Conservation (phyloP, 805 yeast genomes). For the Candida boleticola region DNA sequence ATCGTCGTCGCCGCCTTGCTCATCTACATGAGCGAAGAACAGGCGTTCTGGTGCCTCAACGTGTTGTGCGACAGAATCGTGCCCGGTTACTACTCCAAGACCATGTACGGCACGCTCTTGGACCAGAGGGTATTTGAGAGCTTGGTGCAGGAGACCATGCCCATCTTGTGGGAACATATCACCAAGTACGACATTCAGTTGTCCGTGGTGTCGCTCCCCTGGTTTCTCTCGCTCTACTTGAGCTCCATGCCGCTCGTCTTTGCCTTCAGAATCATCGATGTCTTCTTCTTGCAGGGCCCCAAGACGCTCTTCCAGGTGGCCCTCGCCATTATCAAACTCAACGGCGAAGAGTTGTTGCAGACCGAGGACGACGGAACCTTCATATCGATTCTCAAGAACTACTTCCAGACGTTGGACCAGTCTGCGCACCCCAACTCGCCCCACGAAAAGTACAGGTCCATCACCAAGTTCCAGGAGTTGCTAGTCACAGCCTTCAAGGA, state of each 20-base stretch:
- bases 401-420: constrained; percentile 73
- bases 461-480: constrained; percentile 85
- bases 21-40: constrained; percentile 91
- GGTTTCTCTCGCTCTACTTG: constrained; percentile 89
- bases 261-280: constrained; percentile 89
- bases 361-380: constrained; percentile 92
- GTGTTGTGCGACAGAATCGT: constrained; percentile 78
- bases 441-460: constrained; percentile 59
- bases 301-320: constrained; percentile 90
- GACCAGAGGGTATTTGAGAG: constrained; percentile 94
- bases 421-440: constrained; percentile 73
- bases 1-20: constrained; percentile 79
- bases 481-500: constrained; percentile 92
- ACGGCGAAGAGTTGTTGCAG: constrained; percentile 77
- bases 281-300: constrained; percentile 87
- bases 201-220: constrained; percentile 89
- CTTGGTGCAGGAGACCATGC: constrained; percentile 86
- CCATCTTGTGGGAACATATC: constrained; percentile 82
- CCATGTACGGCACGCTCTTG: constrained; percentile 94
- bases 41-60: constrained; percentile 91
- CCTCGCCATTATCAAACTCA: constrained; percentile 81
- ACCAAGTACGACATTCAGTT: constrained; percentile 79
- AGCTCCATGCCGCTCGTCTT: constrained; percentile 93
- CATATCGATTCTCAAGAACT: constrained; percentile 78
- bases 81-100: constrained; percentile 94